phyloP scores from a whole-genome alignment of 352 stramenopile genomes.

The Pythium coloratum region DNA sequence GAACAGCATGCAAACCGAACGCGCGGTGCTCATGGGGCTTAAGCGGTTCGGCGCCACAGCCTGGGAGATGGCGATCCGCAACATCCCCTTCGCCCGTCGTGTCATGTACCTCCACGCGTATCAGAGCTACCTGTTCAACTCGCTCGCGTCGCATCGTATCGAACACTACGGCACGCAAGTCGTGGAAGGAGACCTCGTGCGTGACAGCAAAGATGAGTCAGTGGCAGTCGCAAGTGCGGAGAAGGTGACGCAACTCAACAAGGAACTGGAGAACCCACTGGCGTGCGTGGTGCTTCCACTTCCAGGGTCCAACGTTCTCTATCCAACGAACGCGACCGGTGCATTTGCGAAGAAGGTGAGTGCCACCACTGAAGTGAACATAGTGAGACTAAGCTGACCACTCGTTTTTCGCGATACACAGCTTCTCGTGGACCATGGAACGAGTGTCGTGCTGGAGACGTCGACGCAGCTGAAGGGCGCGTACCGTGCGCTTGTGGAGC shows the following conservation, averaged over 20 bases:
- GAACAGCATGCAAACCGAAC: slow-evolving; percentile 43
- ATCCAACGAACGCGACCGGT: slow-evolving; percentile 47
- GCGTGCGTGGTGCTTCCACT: slow-evolving; percentile 55
- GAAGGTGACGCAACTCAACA: slow-evolving; percentile 46
- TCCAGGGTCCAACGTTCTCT: slow-evolving; percentile 49
- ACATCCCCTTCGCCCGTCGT: slow-evolving; percentile 55
- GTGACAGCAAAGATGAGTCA: slow-evolving; percentile 16
- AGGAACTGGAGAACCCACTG: slow-evolving; percentile 28
- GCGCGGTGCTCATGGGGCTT: slow-evolving; percentile 58
- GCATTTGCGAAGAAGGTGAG: slow-evolving; percentile 44
- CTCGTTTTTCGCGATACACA: slow-evolving; percentile 16
- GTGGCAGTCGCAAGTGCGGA: slow-evolving; percentile 39
- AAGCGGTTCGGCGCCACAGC: slow-evolving; percentile 55
- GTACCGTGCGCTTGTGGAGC: slow-evolving; percentile 53
- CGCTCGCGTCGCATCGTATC: slow-evolving; percentile 54
- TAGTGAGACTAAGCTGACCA: slow-evolving; percentile 10
- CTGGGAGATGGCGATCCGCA: slow-evolving; percentile 56
- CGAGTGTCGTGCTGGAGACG: slow-evolving; percentile 34
- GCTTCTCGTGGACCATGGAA: slow-evolving; percentile 52
- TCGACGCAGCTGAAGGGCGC: slow-evolving; percentile 55
- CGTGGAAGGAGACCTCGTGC: slow-evolving; percentile 58
- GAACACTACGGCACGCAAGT: slow-evolving; percentile 34
- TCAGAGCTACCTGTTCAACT: slow-evolving; percentile 79
- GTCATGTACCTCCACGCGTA: slow-evolving; percentile 79
- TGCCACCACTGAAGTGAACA: background rate